Percentiles rank a stretch among this genome's conserved stretches.
These are phyloP conservation scores for Nidularia pulvinata DNA, from an alignment of 768 basidiomycete genomes.

Conservation along the genomic window DNA sequence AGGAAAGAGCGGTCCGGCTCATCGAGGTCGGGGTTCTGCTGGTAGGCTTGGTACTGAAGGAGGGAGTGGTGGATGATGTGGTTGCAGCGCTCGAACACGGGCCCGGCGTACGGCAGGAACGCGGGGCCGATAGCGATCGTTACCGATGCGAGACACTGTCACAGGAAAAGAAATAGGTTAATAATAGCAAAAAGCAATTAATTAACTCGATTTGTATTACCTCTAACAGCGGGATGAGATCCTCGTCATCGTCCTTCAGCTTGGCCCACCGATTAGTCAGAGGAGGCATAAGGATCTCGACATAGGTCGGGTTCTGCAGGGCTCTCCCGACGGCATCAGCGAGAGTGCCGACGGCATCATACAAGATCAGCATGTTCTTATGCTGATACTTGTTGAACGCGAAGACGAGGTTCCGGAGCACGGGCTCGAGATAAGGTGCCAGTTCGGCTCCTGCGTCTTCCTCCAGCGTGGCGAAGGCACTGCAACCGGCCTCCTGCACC, in stretches of 20 bases:
- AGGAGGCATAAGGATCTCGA: constrained; percentile 97
- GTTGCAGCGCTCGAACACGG: constrained; percentile 91
- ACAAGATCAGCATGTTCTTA: constrained; percentile 98
- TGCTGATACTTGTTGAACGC: constrained; percentile 99
- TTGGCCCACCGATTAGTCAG: constrained; percentile 89
- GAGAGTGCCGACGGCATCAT: constrained; percentile 98
- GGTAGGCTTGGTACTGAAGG: constrained; percentile 83
- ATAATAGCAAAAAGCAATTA: constrained; percentile 3
- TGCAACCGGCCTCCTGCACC: constrained; percentile 99
- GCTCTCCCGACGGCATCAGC: constrained; percentile 95
- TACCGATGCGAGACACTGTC: constrained; percentile 94
- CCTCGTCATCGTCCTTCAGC: constrained; percentile 88
- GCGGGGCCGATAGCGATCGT: constrained; percentile 93
- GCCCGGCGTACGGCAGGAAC: constrained; percentile 86
- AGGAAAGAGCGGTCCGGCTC: constrained; percentile 98
- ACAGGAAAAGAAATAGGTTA: neutral
- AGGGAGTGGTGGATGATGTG: constrained; percentile 83
- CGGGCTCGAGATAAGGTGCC: constrained; percentile 92
- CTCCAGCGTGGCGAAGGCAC: constrained; percentile 97
- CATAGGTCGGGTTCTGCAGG: constrained; percentile 81
- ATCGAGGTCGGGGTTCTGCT: constrained; percentile 87
- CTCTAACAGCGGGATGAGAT: constrained; percentile 94
- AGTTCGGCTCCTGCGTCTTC: constrained; percentile 94
- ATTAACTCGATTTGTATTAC: constrained; percentile 37
- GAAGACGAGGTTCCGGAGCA: constrained; percentile 91